Evolutionary conservation across 2,329 filamentous ascomycete species (phyloP).

Genomic region (Phyllosticta citrichinensis): DNA sequence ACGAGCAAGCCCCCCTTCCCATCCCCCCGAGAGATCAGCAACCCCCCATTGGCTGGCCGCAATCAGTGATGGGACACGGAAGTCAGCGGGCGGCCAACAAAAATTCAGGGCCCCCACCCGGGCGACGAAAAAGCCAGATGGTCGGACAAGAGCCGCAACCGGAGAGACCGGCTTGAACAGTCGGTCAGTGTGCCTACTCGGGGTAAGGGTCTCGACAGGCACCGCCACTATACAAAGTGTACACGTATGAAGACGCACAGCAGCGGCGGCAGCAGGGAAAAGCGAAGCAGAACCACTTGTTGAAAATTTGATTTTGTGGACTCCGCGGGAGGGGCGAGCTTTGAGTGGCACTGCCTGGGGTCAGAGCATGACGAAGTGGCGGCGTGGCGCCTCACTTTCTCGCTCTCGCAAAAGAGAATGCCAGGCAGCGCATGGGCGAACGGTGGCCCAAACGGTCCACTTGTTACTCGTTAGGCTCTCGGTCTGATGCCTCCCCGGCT

Average conservation of each 20-base stretch:
- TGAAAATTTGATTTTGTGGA: neutral
- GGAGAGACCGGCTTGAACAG: neutral
- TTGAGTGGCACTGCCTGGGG: neutral
- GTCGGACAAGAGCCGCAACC: neutral
- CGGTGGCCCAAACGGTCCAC: neutral
- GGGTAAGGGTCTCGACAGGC: neutral
- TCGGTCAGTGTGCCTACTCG: neutral
- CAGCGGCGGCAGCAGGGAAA: neutral
- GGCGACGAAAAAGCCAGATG: neutral
- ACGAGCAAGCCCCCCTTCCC: neutral
- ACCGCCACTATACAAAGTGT: neutral
- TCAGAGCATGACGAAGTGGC: neutral
- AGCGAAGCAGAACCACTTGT: neutral
- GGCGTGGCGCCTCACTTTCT: neutral
- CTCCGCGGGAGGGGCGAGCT: neutral
- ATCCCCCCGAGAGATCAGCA: neutral
- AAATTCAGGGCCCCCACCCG: neutral
- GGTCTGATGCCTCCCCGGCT: neutral
- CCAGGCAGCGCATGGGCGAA: neutral
- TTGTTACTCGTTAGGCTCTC: neutral
- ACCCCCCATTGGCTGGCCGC: neutral
- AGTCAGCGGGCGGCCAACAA: neutral
- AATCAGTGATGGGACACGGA: neutral
- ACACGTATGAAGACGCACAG: neutral
- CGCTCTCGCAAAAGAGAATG: neutral